A percentile compares a stretch with the other conserved stretches of the same genome.
Conservation (phyloP, 139 green algal genomes). For the Coccomyxa sp. region DNA sequence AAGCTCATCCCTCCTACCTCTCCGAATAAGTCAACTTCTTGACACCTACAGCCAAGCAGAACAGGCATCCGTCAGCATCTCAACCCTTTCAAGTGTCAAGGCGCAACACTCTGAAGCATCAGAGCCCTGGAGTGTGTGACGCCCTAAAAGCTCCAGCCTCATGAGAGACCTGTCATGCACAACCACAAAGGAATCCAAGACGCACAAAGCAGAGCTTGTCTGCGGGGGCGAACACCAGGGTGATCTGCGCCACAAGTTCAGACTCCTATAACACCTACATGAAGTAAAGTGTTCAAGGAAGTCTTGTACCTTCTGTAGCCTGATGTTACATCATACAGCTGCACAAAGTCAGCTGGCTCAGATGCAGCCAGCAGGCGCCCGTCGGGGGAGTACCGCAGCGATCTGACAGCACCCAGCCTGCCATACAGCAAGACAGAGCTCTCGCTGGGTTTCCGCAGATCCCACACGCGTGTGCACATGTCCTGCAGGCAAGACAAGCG, state of each 20-base stretch:
- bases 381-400: conserved; percentile 66
- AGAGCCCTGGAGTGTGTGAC: no score
- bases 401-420: conserved; percentile 62
- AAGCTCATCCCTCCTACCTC: conserved; percentile 45
- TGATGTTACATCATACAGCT: conserved; percentile 70
- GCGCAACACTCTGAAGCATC: no score
- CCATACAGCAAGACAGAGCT: conserved; percentile 51
- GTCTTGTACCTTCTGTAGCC: conserved; percentile 9
- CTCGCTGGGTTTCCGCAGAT: conserved; percentile 48
- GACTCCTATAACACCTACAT: no score
- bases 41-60: conserved; percentile 5
- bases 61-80: not conserved
- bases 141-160: no score
- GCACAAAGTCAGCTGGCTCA: conserved; percentile 93
- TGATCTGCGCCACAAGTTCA: no score
- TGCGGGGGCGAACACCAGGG: no score
- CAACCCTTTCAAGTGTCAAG: no score
- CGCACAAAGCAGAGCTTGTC: no score
- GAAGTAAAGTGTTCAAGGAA: no score
- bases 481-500: conserved; percentile 47
- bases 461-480: conserved; percentile 76
- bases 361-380: conserved; percentile 74
- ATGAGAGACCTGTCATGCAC: no score
- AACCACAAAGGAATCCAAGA: no score
- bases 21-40: conserved; percentile 50